phyloP scores from a whole-genome alignment of 2,329 filamentous ascomycete species.

The Alternaria dauci region DNA sequence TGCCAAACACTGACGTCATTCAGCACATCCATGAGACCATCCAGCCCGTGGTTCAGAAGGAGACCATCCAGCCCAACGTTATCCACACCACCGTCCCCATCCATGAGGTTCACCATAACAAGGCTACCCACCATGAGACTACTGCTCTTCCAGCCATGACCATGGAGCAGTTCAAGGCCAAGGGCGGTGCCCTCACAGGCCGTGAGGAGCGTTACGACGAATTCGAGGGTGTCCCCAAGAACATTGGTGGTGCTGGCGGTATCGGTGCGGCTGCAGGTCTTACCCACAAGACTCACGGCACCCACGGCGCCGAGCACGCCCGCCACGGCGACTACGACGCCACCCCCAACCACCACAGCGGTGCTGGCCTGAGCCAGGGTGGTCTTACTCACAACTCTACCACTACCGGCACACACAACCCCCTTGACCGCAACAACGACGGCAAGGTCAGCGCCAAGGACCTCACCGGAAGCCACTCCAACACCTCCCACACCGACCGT shows the following conservation, averaged over 20 bases:
- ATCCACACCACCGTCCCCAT: conserved; percentile 76
- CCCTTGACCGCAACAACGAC: conserved; percentile 18
- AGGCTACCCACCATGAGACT: conserved; percentile 70
- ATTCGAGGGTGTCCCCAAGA: conserved; percentile 69
- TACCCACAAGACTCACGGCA: conserved; percentile 24
- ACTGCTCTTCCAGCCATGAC: conserved; percentile 70
- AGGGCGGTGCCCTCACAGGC: conserved; percentile 64
- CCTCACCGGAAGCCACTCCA: conserved; percentile 10
- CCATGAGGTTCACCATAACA: conserved; percentile 75
- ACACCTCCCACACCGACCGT: conserved; percentile 9
- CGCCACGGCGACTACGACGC: conserved; percentile 31
- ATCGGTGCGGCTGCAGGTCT: conserved; percentile 27
- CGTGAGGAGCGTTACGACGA: conserved; percentile 65
- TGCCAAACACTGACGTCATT: conserved; percentile 13
- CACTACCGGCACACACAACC: conserved; percentile 8
- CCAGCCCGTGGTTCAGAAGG: conserved; percentile 75
- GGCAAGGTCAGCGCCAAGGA: conserved; percentile 12
- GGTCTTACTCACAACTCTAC: not conserved
- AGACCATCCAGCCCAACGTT: conserved; percentile 71
- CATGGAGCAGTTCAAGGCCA: conserved; percentile 68
- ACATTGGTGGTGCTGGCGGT: conserved; percentile 49
- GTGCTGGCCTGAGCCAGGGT: not conserved
- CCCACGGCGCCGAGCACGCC: conserved; percentile 19
- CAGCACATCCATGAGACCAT: conserved; percentile 71
- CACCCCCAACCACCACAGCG: conserved; percentile 13